These are phyloP conservation scores for Bryoerythrophyllum caledonicum DNA, from an alignment of 225 moss, liverwort and hornwort species.

Conservation along the genomic window DNA sequence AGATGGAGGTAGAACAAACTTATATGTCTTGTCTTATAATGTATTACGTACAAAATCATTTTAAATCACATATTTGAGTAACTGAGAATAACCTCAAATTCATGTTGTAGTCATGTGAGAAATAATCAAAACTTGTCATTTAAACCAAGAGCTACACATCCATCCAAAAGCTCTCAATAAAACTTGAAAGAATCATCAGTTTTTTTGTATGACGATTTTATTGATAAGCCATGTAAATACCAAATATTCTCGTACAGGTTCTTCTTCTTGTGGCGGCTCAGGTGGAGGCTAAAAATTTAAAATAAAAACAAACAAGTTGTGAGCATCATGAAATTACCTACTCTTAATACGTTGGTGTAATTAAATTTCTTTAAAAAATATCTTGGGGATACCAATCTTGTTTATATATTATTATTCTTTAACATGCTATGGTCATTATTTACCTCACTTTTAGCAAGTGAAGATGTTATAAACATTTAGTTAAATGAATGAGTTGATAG, in stretches of 20 bases:
- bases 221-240: not conserved
- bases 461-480: not conserved
- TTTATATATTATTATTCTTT: too few species aligned
- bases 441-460: not conserved
- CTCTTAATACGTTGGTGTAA: not conserved
- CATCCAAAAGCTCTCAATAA: not conserved
- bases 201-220: not conserved
- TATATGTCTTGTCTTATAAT: not conserved
- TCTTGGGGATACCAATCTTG: too few species aligned
- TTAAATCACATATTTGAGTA: not conserved
- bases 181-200: not conserved
- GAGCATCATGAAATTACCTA: not conserved
- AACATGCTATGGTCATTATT: not conserved
- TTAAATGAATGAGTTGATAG: not conserved
- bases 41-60: not conserved
- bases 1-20: not conserved
- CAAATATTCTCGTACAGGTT: constrained; percentile 32
- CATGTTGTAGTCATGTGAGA: not conserved
- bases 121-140: not conserved
- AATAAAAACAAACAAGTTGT: not conserved
- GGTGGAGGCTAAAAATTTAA: constrained; percentile 12
- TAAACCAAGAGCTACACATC: not conserved
- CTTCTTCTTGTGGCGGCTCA: constrained; percentile 6
- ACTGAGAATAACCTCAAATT: not conserved
- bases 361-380: not conserved